A percentile compares a stretch with the other conserved stretches of the same genome.
phyloP scores from a whole-genome alignment of 73 alveolate species.

The Paramecium sexaurelia region DNA sequence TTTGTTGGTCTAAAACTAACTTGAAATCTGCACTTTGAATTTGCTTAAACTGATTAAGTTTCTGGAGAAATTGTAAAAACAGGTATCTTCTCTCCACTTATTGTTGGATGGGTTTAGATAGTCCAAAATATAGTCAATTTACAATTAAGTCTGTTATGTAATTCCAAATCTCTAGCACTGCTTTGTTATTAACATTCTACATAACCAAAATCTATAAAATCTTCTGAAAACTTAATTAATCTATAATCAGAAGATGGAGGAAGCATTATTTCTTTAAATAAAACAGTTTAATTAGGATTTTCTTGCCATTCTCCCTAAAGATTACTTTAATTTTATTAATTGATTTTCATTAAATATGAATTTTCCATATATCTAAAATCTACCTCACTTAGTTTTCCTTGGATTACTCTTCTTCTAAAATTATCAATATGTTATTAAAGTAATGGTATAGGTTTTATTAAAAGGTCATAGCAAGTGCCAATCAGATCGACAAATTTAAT shows the following conservation, averaged over 20 bases:
- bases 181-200: conserved; percentile 74
- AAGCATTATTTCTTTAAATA: conserved; percentile 87
- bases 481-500: conserved; percentile 92
- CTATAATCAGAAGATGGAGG: conserved; percentile 71
- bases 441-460: conserved; percentile 93
- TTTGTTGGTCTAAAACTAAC: conserved; percentile 61
- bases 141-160: conserved; percentile 71
- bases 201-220: conserved; percentile 81
- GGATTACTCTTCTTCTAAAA: conserved; percentile 90
- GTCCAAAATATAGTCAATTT: conserved; percentile 72
- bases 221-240: conserved; percentile 75
- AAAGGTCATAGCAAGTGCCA: conserved; percentile 96
- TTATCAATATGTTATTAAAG: conserved; percentile 94
- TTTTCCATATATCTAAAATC: conserved; percentile 71
- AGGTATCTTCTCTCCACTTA: conserved; percentile 51
- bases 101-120: conserved; percentile 37
- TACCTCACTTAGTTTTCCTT: conserved; percentile 84
- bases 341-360: conserved; percentile 42
- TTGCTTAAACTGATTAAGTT: conserved; percentile 58
- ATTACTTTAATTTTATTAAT: conserved; percentile 42
- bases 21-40: conserved; percentile 52
- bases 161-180: conserved; percentile 74
- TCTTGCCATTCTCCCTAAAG: conserved; percentile 72
- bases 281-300: conserved; percentile 90
- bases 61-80: conserved; percentile 65